A percentile compares a stretch with the other conserved stretches of the same genome.
phyloP scores from a whole-genome alignment of 768 basidiomycete species.

The Boletus subcaerulescens region DNA sequence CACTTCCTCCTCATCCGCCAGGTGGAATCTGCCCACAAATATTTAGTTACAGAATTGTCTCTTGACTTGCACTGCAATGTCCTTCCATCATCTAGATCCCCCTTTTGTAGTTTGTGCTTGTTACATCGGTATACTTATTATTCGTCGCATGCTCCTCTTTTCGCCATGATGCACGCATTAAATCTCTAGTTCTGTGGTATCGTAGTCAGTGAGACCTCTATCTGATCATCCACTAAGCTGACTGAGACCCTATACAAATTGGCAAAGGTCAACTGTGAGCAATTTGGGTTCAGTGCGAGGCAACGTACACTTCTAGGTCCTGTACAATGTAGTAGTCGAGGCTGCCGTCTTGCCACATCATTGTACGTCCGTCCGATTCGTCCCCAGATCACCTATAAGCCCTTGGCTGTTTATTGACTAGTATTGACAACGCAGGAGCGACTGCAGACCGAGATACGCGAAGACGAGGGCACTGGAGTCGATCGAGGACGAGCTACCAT shows the following conservation, averaged over 20 bases:
- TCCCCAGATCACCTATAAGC: slow-evolving; percentile 24
- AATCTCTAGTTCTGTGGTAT: slow-evolving; percentile 12
- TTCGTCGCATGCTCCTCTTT: neutral
- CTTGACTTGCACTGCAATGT: neutral
- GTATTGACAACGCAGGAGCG: too few relatives aligned
- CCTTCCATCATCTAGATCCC: neutral
- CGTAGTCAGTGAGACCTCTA: slow-evolving; percentile 19
- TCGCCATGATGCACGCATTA: neutral
- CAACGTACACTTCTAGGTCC: slow-evolving; percentile 62
- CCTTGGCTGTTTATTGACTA: too few relatives aligned
- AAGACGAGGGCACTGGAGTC: too few relatives aligned
- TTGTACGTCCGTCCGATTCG: slow-evolving; percentile 58
- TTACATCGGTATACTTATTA: neutral
- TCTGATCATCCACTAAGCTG: slow-evolving; percentile 15
- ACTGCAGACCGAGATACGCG: too few relatives aligned
- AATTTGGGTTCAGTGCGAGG: neutral
- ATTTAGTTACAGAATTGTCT: neutral
- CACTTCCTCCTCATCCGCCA: neutral
- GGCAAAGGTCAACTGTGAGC: neutral
- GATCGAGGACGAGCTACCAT: too few relatives aligned
- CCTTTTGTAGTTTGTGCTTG: neutral
- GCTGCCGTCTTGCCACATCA: slow-evolving; percentile 54
- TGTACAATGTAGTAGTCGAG: slow-evolving; percentile 68
- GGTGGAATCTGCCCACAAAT: neutral
- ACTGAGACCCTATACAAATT: slow-evolving; percentile 17